Evolutionary conservation across 75 land plant genomes (phyloP), one percentile per base, ranked within the genome.

Genomic region (Sequoia sempervirens): DNA sequence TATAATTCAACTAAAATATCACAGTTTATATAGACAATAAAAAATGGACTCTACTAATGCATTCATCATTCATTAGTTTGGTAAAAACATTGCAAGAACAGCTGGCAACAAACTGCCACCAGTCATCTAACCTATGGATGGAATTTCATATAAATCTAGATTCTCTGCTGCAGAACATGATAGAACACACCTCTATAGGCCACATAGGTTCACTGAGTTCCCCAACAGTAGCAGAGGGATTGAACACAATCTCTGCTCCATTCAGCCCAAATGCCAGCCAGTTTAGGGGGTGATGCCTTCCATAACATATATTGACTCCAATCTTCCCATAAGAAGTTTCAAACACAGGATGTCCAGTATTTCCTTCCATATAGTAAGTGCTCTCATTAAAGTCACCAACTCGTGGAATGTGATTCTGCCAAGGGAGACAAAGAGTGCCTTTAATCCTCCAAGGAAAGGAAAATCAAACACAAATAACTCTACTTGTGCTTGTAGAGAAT

Each of bases 131-230:
- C 30, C 73, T 70, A 28, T 45, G 12, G 14, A 78, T 45, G 14
- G 3, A 78, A 45, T 37, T 26, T 23, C 23, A 45, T 43, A 4
- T 75, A 38, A 75, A 4, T 76, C n/a, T n/a, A 47, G 47, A 52
- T 52, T 26, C 12, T 52, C 1, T 80, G 1, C 2, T 80, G 28
- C 58, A 47, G 0, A 80, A 52, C 36, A 52, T 18, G 36, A 81
- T 81, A 54, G 50, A 78, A 78, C 52, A 45, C 82, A 94, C 99
- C 96, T 97, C 99, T 76, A 97, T 90, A 17, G 99, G 95, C 99
- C 99, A 97, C 99, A 97, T 97, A 61, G 99, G 99, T 86, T 97
- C 99, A 86, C 99, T 97, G 20, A 97, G 93, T 75, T 93, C 99
- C 50, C 98, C 99, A 89, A 97, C 98, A 83, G 98, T 97, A 2